These are phyloP conservation scores for Colletotrichum sp. DNA, from an alignment of 2,329 filamentous ascomycete species.

Conservation along the genomic window DNA sequence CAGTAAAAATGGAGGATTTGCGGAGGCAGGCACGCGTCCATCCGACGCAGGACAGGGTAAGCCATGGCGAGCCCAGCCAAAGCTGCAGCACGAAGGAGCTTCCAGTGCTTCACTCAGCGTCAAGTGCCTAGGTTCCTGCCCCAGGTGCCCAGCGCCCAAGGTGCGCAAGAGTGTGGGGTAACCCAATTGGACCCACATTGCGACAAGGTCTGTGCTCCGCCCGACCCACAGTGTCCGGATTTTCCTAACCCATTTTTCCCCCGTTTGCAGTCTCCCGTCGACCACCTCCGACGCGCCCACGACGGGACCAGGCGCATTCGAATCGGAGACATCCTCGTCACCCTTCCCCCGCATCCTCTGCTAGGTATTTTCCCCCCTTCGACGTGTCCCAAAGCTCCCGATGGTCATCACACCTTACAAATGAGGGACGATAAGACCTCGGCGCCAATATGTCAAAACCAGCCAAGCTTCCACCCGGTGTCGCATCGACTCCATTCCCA, in stretches of 20 bases:
- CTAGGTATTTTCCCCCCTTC: not conserved
- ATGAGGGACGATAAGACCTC: not conserved
- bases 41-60: not conserved
- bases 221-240: slow-evolving; percentile 1
- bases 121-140: not conserved
- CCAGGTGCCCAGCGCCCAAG: not conserved
- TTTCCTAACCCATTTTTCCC: slow-evolving; percentile 8
- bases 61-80: not conserved
- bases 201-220: not conserved
- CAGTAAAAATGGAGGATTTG: not conserved
- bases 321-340: not conserved
- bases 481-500: not conserved
- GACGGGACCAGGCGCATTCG: not conserved
- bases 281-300: not conserved
- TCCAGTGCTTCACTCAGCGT: not conserved
- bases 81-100: not conserved
- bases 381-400: not conserved
- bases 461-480: not conserved
- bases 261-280: not conserved
- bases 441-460: slow-evolving; percentile 2
- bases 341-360: not conserved
- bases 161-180: slow-evolving; percentile 13
- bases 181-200: not conserved
- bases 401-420: not conserved
- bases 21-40: not conserved